Percentiles rank a stretch among this genome's conserved stretches.
Evolutionary conservation across 805 yeast species (phyloP).

Genomic region (Zygosaccharomyces bailii): DNA sequence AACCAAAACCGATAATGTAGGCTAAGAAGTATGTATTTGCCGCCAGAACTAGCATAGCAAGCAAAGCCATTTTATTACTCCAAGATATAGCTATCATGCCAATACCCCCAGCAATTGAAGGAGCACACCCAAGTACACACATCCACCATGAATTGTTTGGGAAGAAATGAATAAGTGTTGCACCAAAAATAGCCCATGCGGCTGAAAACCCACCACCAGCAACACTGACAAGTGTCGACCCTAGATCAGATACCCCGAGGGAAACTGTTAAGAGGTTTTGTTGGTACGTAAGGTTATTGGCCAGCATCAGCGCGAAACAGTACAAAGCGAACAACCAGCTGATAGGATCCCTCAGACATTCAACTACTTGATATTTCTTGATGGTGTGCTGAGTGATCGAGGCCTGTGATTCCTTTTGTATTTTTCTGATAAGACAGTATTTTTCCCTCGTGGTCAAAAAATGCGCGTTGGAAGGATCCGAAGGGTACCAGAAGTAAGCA

Average conservation of each 20-base stretch:
- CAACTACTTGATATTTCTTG: slow-evolving; percentile 46
- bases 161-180: too few relatives aligned
- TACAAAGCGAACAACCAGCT: slow-evolving; percentile 43
- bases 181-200: too few relatives aligned
- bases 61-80: slow-evolving; percentile 39
- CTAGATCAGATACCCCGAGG: slow-evolving; percentile 43
- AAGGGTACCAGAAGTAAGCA: slow-evolving; percentile 46
- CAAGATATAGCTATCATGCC: too few relatives aligned
- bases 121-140: too few relatives aligned
- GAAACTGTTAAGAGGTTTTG: slow-evolving; percentile 45
- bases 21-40: slow-evolving; percentile 43
- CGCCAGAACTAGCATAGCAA: slow-evolving; percentile 42
- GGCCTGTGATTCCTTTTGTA: slow-evolving; percentile 39
- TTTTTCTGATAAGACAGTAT: slow-evolving; percentile 47
- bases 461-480: slow-evolving; percentile 51
- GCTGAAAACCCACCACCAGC: slow-evolving; percentile 51
- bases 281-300: slow-evolving; percentile 52
- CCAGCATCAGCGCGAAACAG: slow-evolving; percentile 42
- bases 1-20: slow-evolving; percentile 38
- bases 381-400: slow-evolving; percentile 45
- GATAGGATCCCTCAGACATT: slow-evolving; percentile 48
- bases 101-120: too few relatives aligned
- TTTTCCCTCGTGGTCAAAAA: slow-evolving; percentile 48
- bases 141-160: too few relatives aligned
- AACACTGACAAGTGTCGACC: slow-evolving; percentile 50